phyloP scores from a whole-genome alignment of 1,284 basidiomycete genomes.

The Hymenochaete sp. region DNA sequence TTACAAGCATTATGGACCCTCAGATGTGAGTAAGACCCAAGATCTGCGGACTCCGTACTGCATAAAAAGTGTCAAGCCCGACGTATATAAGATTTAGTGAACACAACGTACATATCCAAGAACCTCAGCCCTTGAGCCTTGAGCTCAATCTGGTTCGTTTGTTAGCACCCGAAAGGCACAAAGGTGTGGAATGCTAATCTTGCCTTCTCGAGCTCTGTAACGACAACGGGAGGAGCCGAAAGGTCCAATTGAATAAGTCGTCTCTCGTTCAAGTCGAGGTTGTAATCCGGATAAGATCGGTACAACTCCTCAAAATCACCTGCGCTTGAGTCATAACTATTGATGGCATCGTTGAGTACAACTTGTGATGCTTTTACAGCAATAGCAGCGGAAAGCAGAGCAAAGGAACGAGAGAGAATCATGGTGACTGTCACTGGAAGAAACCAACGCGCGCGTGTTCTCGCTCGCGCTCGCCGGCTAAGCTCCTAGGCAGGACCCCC shows the following conservation, averaged over 20 bases:
- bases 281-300: constrained; percentile 33
- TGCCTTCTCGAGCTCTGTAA: constrained; percentile 81
- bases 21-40: constrained; percentile 37
- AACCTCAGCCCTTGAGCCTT: constrained; percentile 71
- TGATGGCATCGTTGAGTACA: constrained; percentile 12
- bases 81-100: constrained; percentile 15
- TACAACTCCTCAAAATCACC: constrained; percentile 19
- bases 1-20: background rate
- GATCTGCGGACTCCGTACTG: constrained; percentile 68
- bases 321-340: background rate
- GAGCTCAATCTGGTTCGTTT: constrained; percentile 52
- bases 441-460: too few relatives aligned
- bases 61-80: constrained; percentile 20
- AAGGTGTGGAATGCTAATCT: background rate
- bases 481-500: too few relatives aligned
- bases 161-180: background rate
- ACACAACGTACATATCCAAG: constrained; percentile 68
- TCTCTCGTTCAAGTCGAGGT: constrained; percentile 59
- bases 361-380: constrained; percentile 18
- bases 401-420: constrained; percentile 7
- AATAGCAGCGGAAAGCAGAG: constrained; percentile 8
- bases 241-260: constrained; percentile 69
- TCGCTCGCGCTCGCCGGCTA: too few relatives aligned
- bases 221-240: constrained; percentile 59
- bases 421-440: constrained; percentile 10